phyloP scores from a whole-genome alignment of 257 asterid genomes.

The Linaria vulgaris region DNA sequence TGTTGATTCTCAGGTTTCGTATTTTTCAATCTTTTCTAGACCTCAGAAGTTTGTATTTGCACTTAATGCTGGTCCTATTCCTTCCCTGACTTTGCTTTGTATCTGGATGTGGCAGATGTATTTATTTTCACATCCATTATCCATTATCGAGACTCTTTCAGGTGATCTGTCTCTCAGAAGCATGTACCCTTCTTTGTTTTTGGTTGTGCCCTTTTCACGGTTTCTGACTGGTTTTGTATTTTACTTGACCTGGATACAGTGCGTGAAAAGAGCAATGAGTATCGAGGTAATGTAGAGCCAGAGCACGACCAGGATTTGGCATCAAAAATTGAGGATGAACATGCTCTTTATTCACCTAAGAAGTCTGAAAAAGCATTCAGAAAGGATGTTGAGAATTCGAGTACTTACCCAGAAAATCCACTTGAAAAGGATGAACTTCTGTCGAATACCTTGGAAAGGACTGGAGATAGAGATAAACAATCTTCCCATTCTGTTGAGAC shows the following conservation, averaged over 20 bases:
- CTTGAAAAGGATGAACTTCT: constrained; percentile 38
- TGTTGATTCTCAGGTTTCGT: constrained; percentile 92
- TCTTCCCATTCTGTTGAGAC: constrained; percentile 43
- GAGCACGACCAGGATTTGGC: constrained; percentile 34
- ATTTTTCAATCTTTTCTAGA: constrained; percentile 22
- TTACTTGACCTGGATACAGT: constrained; percentile 52
- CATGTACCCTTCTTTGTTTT: constrained; percentile 14
- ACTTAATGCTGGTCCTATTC: constrained; percentile 23
- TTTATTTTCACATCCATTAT: constrained; percentile 75
- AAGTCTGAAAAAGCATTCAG: constrained; percentile 36
- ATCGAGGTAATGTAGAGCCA: constrained; percentile 32
- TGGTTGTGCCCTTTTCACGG: constrained; percentile 13
- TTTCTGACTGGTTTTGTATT: constrained; percentile 28
- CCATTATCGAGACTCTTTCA: constrained; percentile 79
- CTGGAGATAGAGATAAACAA: constrained; percentile 38
- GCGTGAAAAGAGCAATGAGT: constrained; percentile 44
- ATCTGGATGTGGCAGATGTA: constrained; percentile 67
- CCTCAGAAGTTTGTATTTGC: constrained; percentile 15
- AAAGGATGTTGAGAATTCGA: constrained; percentile 44
- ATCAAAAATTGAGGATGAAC: constrained; percentile 44
- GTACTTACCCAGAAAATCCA: constrained; percentile 48
- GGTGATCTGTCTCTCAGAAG: constrained; percentile 47
- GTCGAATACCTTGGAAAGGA: constrained; percentile 38
- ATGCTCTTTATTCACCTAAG: constrained; percentile 4
- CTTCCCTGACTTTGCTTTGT: constrained; percentile 23